These are phyloP conservation scores for Platismatia glauca DNA, from an alignment of 495 filamentous ascomycete genomes.

Conservation along the genomic window DNA sequence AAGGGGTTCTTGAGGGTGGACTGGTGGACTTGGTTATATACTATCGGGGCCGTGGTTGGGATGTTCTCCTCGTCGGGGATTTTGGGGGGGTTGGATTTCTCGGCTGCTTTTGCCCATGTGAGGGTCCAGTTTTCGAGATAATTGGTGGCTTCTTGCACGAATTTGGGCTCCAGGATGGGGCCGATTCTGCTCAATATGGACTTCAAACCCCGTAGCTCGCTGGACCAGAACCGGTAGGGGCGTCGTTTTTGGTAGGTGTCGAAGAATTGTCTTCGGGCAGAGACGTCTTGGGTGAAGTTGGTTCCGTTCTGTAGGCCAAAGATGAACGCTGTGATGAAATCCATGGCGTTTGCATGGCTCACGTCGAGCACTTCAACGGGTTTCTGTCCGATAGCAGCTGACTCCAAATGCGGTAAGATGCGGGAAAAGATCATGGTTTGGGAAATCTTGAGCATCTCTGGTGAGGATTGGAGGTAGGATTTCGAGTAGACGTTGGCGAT, in stretches of 20 bases:
- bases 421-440: constrained; percentile 51
- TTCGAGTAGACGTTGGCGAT: constrained; percentile 52
- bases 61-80: neutral
- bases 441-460: constrained; percentile 50
- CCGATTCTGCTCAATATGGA: constrained; percentile 37
- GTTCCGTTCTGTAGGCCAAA: constrained; percentile 45
- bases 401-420: constrained; percentile 47
- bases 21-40: constrained; percentile 6
- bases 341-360: constrained; percentile 31
- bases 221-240: constrained; percentile 56
- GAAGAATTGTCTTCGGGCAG: constrained; percentile 42
- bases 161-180: constrained; percentile 8
- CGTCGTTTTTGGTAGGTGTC: constrained; percentile 38
- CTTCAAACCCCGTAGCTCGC: constrained; percentile 56
- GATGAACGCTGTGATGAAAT: constrained; percentile 39
- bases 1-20: neutral
- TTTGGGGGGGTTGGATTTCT: constrained; percentile 5
- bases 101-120: neutral
- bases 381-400: constrained; percentile 2
- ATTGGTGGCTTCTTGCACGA: constrained; percentile 8
- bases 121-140: constrained; percentile 15
- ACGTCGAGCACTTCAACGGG: constrained; percentile 32
- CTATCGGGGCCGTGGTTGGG: constrained; percentile 3
- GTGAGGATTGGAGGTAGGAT: constrained; percentile 52
- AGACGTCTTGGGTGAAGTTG: constrained; percentile 40